These are phyloP conservation scores for Pyrenophora seminiperda DNA, from an alignment of 2,329 filamentous ascomycete species.

Conservation along the genomic window DNA sequence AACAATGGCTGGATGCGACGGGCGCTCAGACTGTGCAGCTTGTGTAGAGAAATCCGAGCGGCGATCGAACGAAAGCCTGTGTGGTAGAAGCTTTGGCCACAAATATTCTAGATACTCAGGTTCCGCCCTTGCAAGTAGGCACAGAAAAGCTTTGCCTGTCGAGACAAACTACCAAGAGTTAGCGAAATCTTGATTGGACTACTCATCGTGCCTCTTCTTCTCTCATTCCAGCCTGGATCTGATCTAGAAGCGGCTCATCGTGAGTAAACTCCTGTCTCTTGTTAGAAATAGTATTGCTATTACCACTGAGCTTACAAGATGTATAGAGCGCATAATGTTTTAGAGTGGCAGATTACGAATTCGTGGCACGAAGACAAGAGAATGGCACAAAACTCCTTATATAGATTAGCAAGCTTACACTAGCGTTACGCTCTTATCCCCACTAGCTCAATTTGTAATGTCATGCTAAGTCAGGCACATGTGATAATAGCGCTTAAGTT, in stretches of 20 bases:
- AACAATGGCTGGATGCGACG: conserved; percentile 3
- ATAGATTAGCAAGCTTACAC: conserved; percentile 5
- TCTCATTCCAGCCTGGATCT: conserved; percentile 7
- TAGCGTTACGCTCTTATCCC: conserved; percentile 1
- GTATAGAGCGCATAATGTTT: conserved; percentile 9
- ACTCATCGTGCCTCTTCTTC: conserved; percentile 12
- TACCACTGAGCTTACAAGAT: conserved; percentile 4
- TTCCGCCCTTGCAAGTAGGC: conserved; percentile 9
- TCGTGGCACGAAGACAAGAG: conserved; percentile 2
- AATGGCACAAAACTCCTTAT: neutral
- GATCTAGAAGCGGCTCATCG: conserved; percentile 7
- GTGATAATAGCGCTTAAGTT: neutral
- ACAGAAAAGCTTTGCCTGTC: conserved; percentile 11
- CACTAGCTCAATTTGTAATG: conserved; percentile 1
- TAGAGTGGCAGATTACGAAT: conserved; percentile 1
- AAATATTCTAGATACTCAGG: conserved; percentile 11
- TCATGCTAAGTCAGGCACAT: conserved; percentile 2
- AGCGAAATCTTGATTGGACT: conserved; percentile 6
- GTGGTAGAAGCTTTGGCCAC: conserved; percentile 12
- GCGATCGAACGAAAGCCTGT: conserved; percentile 11
- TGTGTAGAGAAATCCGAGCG: conserved; percentile 4
- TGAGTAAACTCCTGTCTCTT: neutral
- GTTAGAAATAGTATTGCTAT: conserved; percentile 8
- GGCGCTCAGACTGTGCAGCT: conserved; percentile 6
- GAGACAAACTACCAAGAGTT: conserved; percentile 12